Percentiles rank a stretch among this genome's conserved stretches.
phyloP scores from a whole-genome alignment of 495 filamentous ascomycete species.

The Podospora pseudoanserina region DNA sequence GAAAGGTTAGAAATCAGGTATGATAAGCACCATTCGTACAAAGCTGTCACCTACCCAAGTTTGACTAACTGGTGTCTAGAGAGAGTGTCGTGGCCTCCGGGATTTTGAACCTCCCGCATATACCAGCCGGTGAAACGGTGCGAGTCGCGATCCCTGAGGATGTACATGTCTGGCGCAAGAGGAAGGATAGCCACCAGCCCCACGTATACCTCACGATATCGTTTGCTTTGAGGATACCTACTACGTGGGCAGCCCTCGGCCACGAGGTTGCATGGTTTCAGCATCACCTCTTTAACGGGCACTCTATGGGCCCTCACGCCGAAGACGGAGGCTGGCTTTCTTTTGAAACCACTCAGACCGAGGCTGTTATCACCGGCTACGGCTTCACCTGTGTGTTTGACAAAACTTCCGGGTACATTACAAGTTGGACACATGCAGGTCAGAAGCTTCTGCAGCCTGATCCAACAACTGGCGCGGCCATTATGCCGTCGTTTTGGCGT shows the following conservation, averaged over 20 bases:
- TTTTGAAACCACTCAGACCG: neutral
- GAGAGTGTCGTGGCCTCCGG: slow-evolving; percentile 14
- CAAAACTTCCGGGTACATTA: slow-evolving; percentile 37
- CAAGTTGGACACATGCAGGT: slow-evolving; percentile 29
- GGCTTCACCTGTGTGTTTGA: slow-evolving; percentile 40
- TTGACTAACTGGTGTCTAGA: slow-evolving; percentile 5
- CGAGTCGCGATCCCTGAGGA: slow-evolving; percentile 7
- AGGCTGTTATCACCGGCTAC: slow-evolving; percentile 12
- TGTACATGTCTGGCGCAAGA: neutral
- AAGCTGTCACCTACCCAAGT: neutral
- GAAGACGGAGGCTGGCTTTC: neutral
- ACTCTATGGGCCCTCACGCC: neutral
- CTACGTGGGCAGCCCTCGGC: slow-evolving; percentile 24
- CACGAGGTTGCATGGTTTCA: slow-evolving; percentile 34
- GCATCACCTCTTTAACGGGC: slow-evolving; percentile 1
- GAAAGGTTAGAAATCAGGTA: slow-evolving; percentile 23
- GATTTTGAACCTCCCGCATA: slow-evolving; percentile 18
- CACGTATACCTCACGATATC: slow-evolving; percentile 23
- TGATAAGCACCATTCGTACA: neutral
- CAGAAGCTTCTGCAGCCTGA: slow-evolving; percentile 32
- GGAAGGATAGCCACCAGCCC: slow-evolving; percentile 5
- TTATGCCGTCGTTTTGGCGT: slow-evolving; percentile 39
- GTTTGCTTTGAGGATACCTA: slow-evolving; percentile 15
- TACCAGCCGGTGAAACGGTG: slow-evolving; percentile 16
- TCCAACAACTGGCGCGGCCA: slow-evolving; percentile 36